phyloP scores from a whole-genome alignment of 148 eudicot species.

The Oxyria digyna region DNA sequence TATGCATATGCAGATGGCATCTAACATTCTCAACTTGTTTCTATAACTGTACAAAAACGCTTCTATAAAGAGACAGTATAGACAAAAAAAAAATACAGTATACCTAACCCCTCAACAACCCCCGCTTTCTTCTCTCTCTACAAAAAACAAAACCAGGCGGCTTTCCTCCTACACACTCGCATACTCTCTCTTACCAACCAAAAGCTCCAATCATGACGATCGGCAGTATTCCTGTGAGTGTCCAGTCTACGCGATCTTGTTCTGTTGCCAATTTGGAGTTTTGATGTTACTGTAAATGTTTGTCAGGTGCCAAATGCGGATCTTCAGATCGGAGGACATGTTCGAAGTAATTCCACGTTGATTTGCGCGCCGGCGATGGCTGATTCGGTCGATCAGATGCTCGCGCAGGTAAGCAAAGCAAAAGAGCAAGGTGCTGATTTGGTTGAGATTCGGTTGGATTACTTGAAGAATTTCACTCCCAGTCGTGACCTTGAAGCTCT shows the following conservation, averaged over 20 bases:
- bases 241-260: not conserved
- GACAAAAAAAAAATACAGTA: no score
- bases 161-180: not conserved
- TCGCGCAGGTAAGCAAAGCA: conserved; percentile 34
- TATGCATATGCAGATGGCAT: no score
- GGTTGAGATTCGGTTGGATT: conserved; percentile 75
- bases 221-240: conserved; percentile 1
- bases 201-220: conserved; percentile 2
- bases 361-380: conserved; percentile 79
- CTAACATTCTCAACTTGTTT: no score
- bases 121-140: not conserved
- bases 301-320: conserved; percentile 2
- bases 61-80: no score
- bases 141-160: not conserved
- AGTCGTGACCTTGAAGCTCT: conserved; percentile 28
- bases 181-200: not conserved
- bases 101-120: conserved; percentile 8
- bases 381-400: conserved; percentile 45
- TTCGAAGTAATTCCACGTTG: conserved; percentile 22
- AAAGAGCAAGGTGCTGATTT: conserved; percentile 62
- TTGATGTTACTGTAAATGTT: not conserved
- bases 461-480: conserved; percentile 46
- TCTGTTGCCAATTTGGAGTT: not conserved
- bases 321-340: conserved; percentile 2
- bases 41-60: no score